Percentiles rank a stretch among this genome's conserved stretches.
Conservation (phyloP, 2,329 filamentous ascomycete species). For the Nannizziopsis arthrosporioides region DNA sequence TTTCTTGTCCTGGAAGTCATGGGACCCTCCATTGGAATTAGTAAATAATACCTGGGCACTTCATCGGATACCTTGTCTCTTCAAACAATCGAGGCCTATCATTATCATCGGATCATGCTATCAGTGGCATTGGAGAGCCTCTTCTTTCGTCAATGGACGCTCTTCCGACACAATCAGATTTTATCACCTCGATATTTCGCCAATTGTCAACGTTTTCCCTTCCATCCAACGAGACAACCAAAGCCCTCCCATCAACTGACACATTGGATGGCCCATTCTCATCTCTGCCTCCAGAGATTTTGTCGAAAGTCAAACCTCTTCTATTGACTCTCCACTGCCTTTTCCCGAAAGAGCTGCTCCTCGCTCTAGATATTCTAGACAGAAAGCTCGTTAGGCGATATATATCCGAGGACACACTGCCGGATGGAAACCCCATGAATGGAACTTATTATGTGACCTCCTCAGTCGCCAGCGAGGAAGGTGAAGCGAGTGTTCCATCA, state of each 20-base stretch:
- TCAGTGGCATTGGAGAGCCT: too few relatives aligned
- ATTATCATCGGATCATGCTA: background rate
- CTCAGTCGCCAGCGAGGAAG: conserved; percentile 24
- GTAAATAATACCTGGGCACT: too few relatives aligned
- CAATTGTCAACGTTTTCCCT: background rate
- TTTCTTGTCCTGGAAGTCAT: too few relatives aligned
- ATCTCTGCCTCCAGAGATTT: conserved; percentile 6
- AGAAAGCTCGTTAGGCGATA: conserved; percentile 51
- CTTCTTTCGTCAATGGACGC: background rate
- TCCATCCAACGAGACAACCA: background rate
- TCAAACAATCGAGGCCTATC: background rate
- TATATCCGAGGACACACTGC: background rate
- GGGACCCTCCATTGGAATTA: too few relatives aligned
- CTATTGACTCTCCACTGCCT: conserved; percentile 75
- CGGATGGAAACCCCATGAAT: conserved; percentile 11
- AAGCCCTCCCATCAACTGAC: background rate
- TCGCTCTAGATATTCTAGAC: conserved; percentile 80
- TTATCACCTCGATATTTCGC: conserved; percentile 6
- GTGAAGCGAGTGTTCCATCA: background rate
- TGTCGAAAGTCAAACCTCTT: conserved; percentile 38
- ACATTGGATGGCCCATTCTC: conserved; percentile 9
- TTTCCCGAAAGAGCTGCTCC: conserved; percentile 68
- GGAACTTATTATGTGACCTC: conserved; percentile 56
- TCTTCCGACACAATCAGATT: background rate
- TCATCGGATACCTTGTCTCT: background rate